These are phyloP conservation scores for Protomyces gravidus DNA, from an alignment of 1,139 yeast species.

Conservation along the genomic window DNA sequence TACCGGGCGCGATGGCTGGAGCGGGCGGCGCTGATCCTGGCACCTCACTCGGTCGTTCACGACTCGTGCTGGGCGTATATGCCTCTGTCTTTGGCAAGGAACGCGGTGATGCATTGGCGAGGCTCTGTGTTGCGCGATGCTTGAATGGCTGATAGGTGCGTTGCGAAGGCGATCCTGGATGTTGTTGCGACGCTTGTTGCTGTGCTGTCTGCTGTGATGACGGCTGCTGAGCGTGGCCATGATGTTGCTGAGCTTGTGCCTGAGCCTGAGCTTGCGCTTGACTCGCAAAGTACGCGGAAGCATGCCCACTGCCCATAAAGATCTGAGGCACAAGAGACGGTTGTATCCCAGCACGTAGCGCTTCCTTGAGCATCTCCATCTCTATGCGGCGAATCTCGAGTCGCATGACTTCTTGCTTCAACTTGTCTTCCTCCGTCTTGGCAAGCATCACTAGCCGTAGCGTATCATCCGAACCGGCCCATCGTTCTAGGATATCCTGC, in stretches of 20 bases:
- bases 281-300: conserved; percentile 9
- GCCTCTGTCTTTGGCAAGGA: conserved; percentile 4
- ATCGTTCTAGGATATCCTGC: conserved; percentile 31
- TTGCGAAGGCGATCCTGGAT: not conserved
- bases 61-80: not conserved
- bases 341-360: conserved; percentile 23
- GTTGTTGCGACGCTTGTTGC: not conserved
- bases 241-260: conserved; percentile 8
- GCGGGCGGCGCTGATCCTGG: not conserved
- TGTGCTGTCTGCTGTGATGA: not conserved
- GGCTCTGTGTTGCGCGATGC: not conserved
- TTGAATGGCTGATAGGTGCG: not conserved
- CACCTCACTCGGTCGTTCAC: not conserved
- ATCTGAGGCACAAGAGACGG: conserved; percentile 21
- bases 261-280: conserved; percentile 6
- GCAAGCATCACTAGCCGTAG: conserved; percentile 30
- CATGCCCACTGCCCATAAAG: conserved; percentile 4
- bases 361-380: conserved; percentile 29
- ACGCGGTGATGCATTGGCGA: conserved; percentile 6
- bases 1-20: not conserved
- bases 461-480: conserved; percentile 32
- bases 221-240: not conserved
- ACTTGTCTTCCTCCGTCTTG: conserved; percentile 29
- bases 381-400: conserved; percentile 29
- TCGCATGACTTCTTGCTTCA: conserved; percentile 29